Evolutionary conservation across 768 basidiomycete genomes (phyloP).

Genomic region (Boletellus sp.): DNA sequence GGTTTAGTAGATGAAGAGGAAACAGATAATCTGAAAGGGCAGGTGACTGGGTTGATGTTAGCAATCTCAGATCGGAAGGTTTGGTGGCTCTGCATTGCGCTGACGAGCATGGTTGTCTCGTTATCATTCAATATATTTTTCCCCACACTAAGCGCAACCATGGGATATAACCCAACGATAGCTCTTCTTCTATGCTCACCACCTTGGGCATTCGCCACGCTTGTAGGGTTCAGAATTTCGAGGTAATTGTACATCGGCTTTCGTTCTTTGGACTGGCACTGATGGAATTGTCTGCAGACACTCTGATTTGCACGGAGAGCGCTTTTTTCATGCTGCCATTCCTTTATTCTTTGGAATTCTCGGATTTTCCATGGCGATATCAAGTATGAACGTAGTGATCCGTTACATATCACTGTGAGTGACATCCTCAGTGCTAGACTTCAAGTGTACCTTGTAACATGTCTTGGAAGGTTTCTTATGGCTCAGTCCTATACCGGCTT

Average conservation of each 20-base stretch:
- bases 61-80: constrained; percentile 79
- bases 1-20: constrained; percentile 50
- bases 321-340: constrained; percentile 60
- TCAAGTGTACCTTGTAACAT: not conserved
- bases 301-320: constrained; percentile 68
- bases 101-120: constrained; percentile 54
- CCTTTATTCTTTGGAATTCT: constrained; percentile 58
- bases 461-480: constrained; percentile 61
- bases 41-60: constrained; percentile 45
- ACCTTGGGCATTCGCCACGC: constrained; percentile 64
- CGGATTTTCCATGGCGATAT: constrained; percentile 64
- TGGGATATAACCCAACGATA: constrained; percentile 62
- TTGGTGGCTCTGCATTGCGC: constrained; percentile 70
- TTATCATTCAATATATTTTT: constrained; percentile 79
- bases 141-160: constrained; percentile 69
- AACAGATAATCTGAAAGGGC: constrained; percentile 33
- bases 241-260: constrained; percentile 34
- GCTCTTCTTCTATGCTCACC: constrained; percentile 68
- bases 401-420: constrained; percentile 65
- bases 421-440: not conserved
- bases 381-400: constrained; percentile 56
- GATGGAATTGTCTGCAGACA: constrained; percentile 39
- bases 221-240: constrained; percentile 51
- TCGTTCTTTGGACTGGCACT: not conserved
- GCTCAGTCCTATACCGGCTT: constrained; percentile 71